These are phyloP conservation scores for Diplotaxis tenuifolia DNA, from an alignment of 345 rosid genomes.

Conservation along the genomic window DNA sequence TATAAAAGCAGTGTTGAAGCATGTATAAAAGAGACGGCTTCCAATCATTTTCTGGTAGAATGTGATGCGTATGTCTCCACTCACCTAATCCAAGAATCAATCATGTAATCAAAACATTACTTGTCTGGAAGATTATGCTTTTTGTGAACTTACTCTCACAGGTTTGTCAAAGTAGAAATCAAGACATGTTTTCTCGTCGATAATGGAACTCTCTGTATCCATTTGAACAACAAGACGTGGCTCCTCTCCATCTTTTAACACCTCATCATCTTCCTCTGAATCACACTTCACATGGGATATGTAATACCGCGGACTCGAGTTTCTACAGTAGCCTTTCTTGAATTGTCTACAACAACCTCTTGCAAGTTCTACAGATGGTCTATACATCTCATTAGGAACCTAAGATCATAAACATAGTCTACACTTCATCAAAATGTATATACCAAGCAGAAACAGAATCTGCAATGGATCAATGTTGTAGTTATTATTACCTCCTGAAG, in stretches of 20 bases:
- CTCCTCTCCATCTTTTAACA: conserved; percentile 37
- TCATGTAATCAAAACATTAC: not conserved
- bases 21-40: conserved; percentile 80
- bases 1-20: conserved; percentile 92
- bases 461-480: not conserved
- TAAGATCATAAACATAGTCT: conserved; percentile 24
- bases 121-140: not conserved
- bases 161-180: conserved; percentile 73
- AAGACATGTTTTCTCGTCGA: conserved; percentile 81
- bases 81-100: conserved; percentile 53
- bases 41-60: conserved; percentile 89
- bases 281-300: conserved; percentile 50
- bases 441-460: not conserved
- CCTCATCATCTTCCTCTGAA: conserved; percentile 42
- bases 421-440: not conserved
- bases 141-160: conserved; percentile 48
- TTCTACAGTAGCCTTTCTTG: conserved; percentile 56
- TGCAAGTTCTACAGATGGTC: conserved; percentile 65
- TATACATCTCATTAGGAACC: conserved; percentile 63
- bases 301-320: conserved; percentile 59
- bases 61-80: conserved; percentile 72
- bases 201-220: conserved; percentile 88
- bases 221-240: conserved; percentile 71
- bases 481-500: conserved; percentile 63
- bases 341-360: conserved; percentile 69